Evolutionary conservation across 768 basidiomycete species (phyloP), one percentile per base, ranked within the genome.

Genomic region (Cystobasidiopsis lactophilus): DNA sequence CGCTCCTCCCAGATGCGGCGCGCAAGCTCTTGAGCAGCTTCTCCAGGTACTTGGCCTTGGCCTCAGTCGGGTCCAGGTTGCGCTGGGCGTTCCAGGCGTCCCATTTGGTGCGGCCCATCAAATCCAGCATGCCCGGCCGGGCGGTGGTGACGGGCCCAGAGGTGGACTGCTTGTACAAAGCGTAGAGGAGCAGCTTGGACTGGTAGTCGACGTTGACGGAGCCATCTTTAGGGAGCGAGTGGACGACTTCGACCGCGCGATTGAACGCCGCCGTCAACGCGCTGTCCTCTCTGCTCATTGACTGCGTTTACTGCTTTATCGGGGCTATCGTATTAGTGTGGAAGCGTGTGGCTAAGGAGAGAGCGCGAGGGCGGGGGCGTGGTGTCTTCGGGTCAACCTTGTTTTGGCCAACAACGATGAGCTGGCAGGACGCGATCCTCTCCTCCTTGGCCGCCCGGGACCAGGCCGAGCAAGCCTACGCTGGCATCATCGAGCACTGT

Each of bases 141-240:
- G 41, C 7, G 11, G n/a, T 43, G 13, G 7, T 43, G 19, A 26
- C 21, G 24, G 21, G 21, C 27, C 46, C 41, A 7, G n/a, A 7
- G 7, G 27, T n/a, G 41, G 27, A 7, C 21, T 55, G 54, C 44
- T 55, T 55, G 30, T 52, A 55, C 38, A 51, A 26, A 27, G 84
- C 84, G 65, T 95, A 95, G 77, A 95, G 85, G 11, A 77, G 75
- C 14, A 95, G 69, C 66, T 95, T 95, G 65, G 91, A 86, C 59
- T 93, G 88, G 64, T 95, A 93, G 58, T 77, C 82, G 0, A 88
- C 93, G 66, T 93, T 86, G 62, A 95, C 86, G 29, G 88, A 85
- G 0, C 89, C 86, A 10, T 77, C 84, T 72, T 91, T 91, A 1
- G 89, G 86, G 30, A 93, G 70, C 65, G 64, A 69, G 65, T 95